Conservation (phyloP, 208 protist genomes). For the Naegleria fowleri region DNA sequence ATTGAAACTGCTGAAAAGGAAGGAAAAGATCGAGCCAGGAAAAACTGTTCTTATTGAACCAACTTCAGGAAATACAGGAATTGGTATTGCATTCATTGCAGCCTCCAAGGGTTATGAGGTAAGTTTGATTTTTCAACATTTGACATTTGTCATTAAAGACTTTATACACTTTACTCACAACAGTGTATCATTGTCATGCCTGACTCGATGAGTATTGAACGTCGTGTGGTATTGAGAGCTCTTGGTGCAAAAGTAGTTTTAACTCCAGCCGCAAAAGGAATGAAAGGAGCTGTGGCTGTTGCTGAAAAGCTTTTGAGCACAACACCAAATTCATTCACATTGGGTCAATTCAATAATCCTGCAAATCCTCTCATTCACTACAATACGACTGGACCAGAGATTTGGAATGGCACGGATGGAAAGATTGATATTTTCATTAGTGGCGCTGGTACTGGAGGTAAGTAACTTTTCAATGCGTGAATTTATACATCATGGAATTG, state of each 20-base stretch:
- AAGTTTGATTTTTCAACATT: not conserved
- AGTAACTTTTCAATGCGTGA: constrained; percentile 38
- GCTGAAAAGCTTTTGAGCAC: constrained; percentile 25
- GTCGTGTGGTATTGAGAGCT: constrained; percentile 65
- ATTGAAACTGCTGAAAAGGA: constrained; percentile 38
- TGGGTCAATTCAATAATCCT: constrained; percentile 67
- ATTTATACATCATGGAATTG: too few relatives aligned
- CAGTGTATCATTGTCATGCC: constrained; percentile 72
- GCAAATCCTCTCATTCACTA: constrained; percentile 76
- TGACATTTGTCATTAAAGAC: not conserved
- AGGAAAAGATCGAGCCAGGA: constrained; percentile 32
- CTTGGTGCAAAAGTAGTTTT: constrained; percentile 76
- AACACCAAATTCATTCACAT: constrained; percentile 29
- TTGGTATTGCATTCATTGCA: constrained; percentile 68
- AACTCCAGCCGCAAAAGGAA: constrained; percentile 71
- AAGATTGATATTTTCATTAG: constrained; percentile 69
- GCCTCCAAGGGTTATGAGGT: constrained; percentile 64
- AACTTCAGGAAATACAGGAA: constrained; percentile 78
- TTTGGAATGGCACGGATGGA: constrained; percentile 43
- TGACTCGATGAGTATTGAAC: constrained; percentile 76
- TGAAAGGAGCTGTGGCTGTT: constrained; percentile 52
- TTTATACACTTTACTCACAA: not conserved
- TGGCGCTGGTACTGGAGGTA: constrained; percentile 77
- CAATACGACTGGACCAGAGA: constrained; percentile 78
- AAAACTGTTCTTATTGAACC: constrained; percentile 62